Conservation (phyloP, 2,329 filamentous ascomycete species). For the Diaporthe sp. region DNA sequence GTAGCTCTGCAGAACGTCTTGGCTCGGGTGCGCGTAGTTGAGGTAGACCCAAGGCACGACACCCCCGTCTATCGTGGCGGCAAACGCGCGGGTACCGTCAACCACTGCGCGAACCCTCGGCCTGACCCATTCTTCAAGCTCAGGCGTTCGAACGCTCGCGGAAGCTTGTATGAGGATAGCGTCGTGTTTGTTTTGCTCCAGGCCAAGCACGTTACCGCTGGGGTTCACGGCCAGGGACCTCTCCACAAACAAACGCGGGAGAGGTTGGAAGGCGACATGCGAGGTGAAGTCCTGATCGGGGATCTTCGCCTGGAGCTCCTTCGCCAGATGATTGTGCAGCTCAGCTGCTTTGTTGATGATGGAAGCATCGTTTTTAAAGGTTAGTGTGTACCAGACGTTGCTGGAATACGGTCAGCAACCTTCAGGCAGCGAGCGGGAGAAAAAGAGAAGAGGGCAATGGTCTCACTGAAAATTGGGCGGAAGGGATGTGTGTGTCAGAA, state of each 20-base stretch:
- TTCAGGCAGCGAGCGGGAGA: not conserved
- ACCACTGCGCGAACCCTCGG: not conserved
- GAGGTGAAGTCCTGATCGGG: not conserved
- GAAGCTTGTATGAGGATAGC: constrained; percentile 7
- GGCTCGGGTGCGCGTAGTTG: not conserved
- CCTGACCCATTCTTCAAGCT: constrained; percentile 2
- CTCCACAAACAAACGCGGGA: constrained; percentile 1
- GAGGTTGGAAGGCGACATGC: constrained; percentile 12
- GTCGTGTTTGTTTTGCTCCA: not conserved
- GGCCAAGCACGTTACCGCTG: constrained; percentile 14
- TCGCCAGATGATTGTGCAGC: not conserved
- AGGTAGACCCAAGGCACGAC: not conserved
- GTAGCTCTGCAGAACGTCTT: not conserved
- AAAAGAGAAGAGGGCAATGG: not conserved
- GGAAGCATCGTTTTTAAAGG: constrained; percentile 5
- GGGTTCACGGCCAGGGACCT: not conserved
- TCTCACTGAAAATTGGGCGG: not conserved
- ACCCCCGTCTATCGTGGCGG: not conserved
- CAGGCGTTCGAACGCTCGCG: not conserved
- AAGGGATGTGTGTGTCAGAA: not conserved
- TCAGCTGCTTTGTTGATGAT: not conserved
- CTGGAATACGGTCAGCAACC: not conserved
- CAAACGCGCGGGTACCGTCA: not conserved
- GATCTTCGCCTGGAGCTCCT: not conserved
- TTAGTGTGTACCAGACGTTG: constrained; percentile 15